Conservation (phyloP, 805 yeast genomes). For the Hermanozyma aechmeae region DNA sequence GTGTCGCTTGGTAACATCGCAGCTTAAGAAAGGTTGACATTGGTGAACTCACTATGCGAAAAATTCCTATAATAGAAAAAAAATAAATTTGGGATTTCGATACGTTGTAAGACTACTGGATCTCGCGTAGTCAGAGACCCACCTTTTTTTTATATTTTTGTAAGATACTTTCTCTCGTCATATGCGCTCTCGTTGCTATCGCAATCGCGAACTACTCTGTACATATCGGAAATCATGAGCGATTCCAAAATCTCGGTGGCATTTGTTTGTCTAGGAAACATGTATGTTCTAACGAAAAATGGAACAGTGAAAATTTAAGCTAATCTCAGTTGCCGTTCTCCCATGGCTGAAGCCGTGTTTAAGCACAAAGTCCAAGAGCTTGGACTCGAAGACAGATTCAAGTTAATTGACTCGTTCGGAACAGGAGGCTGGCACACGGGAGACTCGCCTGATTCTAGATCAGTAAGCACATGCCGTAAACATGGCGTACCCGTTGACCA, state of each 20-base stretch:
- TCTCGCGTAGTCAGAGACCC: too few species aligned
- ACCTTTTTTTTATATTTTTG: too few species aligned
- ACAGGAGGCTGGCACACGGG: slow-evolving; percentile 83
- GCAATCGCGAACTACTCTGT: too few species aligned
- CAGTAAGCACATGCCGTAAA: slow-evolving; percentile 54
- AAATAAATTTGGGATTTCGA: too few species aligned
- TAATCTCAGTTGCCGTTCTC: slow-evolving; percentile 74
- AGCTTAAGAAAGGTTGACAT: not conserved
- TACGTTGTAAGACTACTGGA: too few species aligned
- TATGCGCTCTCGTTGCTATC: too few species aligned
- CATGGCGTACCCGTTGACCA: slow-evolving; percentile 74
- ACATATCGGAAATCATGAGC: too few species aligned
- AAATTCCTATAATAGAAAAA: slow-evolving; percentile 8
- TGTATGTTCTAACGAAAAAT: slow-evolving; percentile 35
- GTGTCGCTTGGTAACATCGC: slow-evolving; percentile 1
- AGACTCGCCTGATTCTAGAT: slow-evolving; percentile 70
- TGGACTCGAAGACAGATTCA: slow-evolving; percentile 37
- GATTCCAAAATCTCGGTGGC: slow-evolving; percentile 49
- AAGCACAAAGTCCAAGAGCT: slow-evolving; percentile 47
- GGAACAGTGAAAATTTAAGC: not conserved
- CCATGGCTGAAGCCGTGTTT: slow-evolving; percentile 96
- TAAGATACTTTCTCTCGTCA: too few species aligned
- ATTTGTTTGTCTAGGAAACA: slow-evolving; percentile 86
- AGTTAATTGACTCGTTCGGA: slow-evolving; percentile 75
- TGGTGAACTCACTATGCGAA: not conserved